Percentiles rank a stretch among this genome's conserved stretches.
phyloP scores from a whole-genome alignment of 2,329 filamentous ascomycete genomes.

The Cercospora beticola region DNA sequence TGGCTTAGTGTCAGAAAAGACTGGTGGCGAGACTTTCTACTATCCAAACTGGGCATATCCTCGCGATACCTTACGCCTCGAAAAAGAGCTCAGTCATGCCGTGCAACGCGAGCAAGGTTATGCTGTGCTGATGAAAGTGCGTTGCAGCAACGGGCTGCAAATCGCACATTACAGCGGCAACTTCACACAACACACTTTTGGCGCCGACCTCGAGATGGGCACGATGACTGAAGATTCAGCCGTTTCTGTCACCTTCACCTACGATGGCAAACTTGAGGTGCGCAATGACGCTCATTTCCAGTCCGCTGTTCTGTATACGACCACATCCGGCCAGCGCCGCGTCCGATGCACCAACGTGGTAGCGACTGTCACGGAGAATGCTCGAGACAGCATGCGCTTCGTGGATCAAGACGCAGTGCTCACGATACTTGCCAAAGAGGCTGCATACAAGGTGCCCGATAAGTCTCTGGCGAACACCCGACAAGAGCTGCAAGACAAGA shows the following conservation, averaged over 20 bases:
- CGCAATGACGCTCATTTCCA: constrained; percentile 98
- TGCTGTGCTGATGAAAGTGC: constrained; percentile 96
- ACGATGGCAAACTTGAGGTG: constrained; percentile 94
- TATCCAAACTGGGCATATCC: constrained; percentile 94
- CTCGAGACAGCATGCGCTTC: constrained; percentile 82
- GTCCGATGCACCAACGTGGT: constrained; percentile 93
- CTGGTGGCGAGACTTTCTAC: constrained; percentile 94
- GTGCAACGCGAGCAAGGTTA: constrained; percentile 89
- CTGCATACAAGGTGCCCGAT: constrained; percentile 75
- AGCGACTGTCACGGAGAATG: constrained; percentile 82
- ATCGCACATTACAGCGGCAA: constrained; percentile 93
- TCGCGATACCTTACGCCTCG: constrained; percentile 79
- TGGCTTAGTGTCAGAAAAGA: constrained; percentile 79
- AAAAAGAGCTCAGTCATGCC: constrained; percentile 80
- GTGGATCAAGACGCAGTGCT: constrained; percentile 95
- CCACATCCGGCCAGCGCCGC: constrained; percentile 80
- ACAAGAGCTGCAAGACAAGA: constrained; percentile 80
- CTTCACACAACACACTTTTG: constrained; percentile 93
- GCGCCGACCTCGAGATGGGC: constrained; percentile 90
- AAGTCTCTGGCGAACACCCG: constrained; percentile 80
- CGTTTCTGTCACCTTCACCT: constrained; percentile 84
- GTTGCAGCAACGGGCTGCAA: constrained; percentile 94
- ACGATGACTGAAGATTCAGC: constrained; percentile 92
- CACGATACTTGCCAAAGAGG: constrained; percentile 86
- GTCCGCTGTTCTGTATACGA: constrained; percentile 90